phyloP scores from a whole-genome alignment of 371 early-diverging fungal genomes.

The Apophysomyces ossiformis region DNA sequence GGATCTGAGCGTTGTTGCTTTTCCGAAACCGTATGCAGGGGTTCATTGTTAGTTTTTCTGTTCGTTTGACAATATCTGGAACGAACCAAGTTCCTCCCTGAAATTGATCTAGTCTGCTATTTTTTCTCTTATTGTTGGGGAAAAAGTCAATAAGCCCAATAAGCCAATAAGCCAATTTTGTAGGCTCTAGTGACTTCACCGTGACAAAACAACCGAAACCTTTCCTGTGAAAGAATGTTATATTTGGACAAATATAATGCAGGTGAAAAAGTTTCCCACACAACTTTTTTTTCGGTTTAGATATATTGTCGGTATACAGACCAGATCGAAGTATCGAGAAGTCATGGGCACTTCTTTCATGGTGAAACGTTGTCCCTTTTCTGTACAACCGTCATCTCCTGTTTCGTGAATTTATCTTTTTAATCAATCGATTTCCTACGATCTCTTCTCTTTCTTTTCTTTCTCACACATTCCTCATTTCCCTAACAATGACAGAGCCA shows the following conservation, averaged over 20 bases:
- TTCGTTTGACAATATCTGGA: neutral
- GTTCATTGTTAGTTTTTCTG: neutral
- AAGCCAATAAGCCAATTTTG: too few species aligned
- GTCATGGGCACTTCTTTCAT: neutral
- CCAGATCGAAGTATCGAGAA: neutral
- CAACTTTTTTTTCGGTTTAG: neutral
- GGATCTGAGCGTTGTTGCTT: neutral
- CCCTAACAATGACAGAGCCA: slow-evolving; percentile 16
- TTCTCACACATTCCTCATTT: slow-evolving; percentile 5
- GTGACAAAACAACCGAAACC: slow-evolving; percentile 1
- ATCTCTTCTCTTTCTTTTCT: neutral
- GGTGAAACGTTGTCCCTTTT: slow-evolving; percentile 6
- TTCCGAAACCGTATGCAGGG: slow-evolving; percentile 7
- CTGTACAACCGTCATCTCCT: slow-evolving; percentile 4
- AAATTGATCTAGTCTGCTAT: too few species aligned
- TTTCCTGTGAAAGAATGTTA: too few species aligned
- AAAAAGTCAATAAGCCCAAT: too few species aligned
- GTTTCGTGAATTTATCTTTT: slow-evolving; percentile 7
- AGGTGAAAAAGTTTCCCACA: neutral
- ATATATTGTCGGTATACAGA: neutral
- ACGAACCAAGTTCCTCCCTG: too few species aligned
- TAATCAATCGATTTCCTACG: neutral
- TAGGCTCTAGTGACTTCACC: neutral
- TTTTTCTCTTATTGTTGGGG: too few species aligned
- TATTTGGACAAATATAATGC: neutral